Base-by-base conservation (phyloP, 306 rosid species). In the Pyrus pyrifolia region DNA sequence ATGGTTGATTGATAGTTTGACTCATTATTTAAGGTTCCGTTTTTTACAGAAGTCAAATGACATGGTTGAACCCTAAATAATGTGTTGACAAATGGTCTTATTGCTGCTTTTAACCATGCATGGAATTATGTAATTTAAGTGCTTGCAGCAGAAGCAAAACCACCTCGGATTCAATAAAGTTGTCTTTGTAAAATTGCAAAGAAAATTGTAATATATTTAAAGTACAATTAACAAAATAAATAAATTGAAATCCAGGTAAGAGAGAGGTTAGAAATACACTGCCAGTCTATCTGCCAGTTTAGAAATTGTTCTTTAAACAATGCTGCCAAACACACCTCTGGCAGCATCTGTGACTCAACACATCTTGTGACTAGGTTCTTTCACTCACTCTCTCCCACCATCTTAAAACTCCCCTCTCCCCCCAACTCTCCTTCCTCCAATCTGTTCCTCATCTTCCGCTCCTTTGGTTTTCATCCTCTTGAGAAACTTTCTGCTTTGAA, bases 281-380 rank as follows among this genome's bases (percentile, higher is more conserved):
- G 90, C 96, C 93, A 88, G 86, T 80, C 84, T 77, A 83, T 76
- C 64, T 76, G 88, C 89, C 88, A 87, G 88, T 85, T 86, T 80
- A 88, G 85, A 86, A 83, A 71, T 46, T 52, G 22, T 77, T 77
- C 59, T 70, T 61, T 49, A 78, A 78, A 73, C 8, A 80, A 83
- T 83, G 84, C 89, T 74, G 78, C 93, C 93, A 85, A 61, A 78
- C 74, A 81, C 86, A 58, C 82, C 83, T 87, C 93, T 87, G 89
- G 86, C 90, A 84, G 80, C 86, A 85, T 83, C 93, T 74, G 81
- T 63, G 79, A 79, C 71, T 83, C 76, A 79, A 71, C 15, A 53
- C 75, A 82, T 29, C 85, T 82, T 83, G 86, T 83, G 93, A 79
- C 83, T 81, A 68, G 69, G 85, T 83, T 87, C 87, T 82, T 86